Base-by-base conservation (phyloP, 805 yeast genomes). In the Nakazawaea ambrosiae region DNA sequence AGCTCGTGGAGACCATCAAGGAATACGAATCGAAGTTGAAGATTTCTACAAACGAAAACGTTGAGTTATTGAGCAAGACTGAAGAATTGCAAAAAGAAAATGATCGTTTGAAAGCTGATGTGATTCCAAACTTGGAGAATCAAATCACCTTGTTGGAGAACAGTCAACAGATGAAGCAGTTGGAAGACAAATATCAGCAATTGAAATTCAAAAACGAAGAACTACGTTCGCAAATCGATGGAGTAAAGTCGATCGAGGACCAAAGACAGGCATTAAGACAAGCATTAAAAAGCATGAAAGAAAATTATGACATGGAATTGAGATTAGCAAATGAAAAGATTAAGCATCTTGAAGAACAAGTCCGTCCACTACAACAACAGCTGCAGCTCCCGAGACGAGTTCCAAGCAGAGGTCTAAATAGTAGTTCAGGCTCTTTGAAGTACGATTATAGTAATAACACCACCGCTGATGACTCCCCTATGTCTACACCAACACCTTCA, bases 11-110 rank as follows among this genome's bases (percentile, higher is more conserved):
- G 36, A 34, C 57, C 36, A 55, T 73, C 3, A 63, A 63, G 31
- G 70, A 73, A 40, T 58, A 68, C 23, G 61, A 64, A 39, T 69
- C 74, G 4, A 71, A 67, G 39, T 51, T 75, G 16, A 66, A 63
- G 4, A 61, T 67, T 26, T 49, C 63, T 15, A 50, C 54, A 31
- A 37, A 42, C 15, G 66, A 66, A 37, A 61, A 63, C 24, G 52
- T 57, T 3, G 59, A 55, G 15, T 45, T 75, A 26, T 49, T 61
- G 35, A 55, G 55, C 10, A 64, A 67, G 40, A 50, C 71, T 39
- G 62, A 65, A 29, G 62, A 60, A 27, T 45, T 72, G 19, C 50
- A 58, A 29, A 50, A 49, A 29, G 69, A 67, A 28, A 68, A 70
- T 39, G 57, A 63, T 7, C 63, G 64, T 17, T 55, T 70, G 40